Percentiles rank a stretch among this genome's conserved stretches.
Conservation (phyloP, 2,329 filamentous ascomycete genomes). For the Cladosporium sphaerospermum region DNA sequence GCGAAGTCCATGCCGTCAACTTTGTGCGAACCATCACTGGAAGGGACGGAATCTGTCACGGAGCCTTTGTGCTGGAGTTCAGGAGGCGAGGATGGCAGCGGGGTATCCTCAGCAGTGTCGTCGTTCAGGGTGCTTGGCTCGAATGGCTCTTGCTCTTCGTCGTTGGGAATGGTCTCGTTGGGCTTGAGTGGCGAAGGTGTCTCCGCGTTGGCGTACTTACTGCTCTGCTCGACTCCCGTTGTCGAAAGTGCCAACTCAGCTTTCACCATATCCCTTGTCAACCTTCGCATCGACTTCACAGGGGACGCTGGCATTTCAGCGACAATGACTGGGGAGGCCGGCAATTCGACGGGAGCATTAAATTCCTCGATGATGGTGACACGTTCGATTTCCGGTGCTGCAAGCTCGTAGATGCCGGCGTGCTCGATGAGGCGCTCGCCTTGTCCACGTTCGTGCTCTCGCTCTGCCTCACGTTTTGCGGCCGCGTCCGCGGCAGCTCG, state of each 20-base stretch:
- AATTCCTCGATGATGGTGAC: constrained; percentile 29
- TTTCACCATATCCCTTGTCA: constrained; percentile 32
- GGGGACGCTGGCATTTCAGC: constrained; percentile 21
- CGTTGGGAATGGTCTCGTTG: neutral
- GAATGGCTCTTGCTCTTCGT: neutral
- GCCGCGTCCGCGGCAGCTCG: constrained; percentile 27
- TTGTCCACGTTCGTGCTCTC: constrained; percentile 8
- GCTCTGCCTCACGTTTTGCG: constrained; percentile 16
- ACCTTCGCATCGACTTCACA: constrained; percentile 18
- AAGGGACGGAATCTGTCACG: constrained; percentile 18
- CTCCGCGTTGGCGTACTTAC: constrained; percentile 1
- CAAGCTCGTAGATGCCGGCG: constrained; percentile 24
- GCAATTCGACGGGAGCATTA: constrained; percentile 29
- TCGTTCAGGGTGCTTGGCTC: constrained; percentile 5
- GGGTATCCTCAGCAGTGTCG: neutral
- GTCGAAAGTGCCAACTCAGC: constrained; percentile 29
- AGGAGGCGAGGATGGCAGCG: constrained; percentile 11
- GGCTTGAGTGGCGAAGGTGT: constrained; percentile 9
- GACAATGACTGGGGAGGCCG: constrained; percentile 29
- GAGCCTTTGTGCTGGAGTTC: constrained; percentile 15
- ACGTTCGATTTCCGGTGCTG: constrained; percentile 26
- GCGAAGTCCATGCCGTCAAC: constrained; percentile 28
- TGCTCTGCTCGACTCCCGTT: constrained; percentile 12
- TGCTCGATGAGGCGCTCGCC: constrained; percentile 15
- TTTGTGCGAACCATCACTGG: constrained; percentile 19